These are phyloP conservation scores for Mortierella sp. DNA, from an alignment of 371 early-diverging fungal species.

Conservation along the genomic window DNA sequence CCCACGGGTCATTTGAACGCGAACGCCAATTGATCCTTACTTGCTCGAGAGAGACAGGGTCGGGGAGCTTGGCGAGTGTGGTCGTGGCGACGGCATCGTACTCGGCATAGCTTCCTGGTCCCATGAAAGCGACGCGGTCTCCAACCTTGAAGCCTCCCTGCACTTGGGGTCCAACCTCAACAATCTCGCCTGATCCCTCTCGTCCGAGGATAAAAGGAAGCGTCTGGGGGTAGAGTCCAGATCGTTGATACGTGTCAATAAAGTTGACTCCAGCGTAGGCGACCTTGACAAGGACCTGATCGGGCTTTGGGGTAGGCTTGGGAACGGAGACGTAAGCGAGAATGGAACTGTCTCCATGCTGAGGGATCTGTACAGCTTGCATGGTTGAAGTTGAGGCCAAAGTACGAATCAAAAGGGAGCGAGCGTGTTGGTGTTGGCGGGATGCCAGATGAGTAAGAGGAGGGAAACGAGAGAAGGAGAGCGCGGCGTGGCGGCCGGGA, in stretches of 20 bases:
- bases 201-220: slow-evolving; percentile 82
- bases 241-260: slow-evolving; percentile 94
- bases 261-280: slow-evolving; percentile 87
- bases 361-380: slow-evolving; percentile 78
- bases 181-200: slow-evolving; percentile 89
- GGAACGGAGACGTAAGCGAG: slow-evolving; percentile 67
- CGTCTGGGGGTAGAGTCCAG: slow-evolving; percentile 81
- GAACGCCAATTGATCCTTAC: slow-evolving; percentile 1
- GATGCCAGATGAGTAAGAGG: neutral
- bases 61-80: slow-evolving; percentile 66
- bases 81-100: slow-evolving; percentile 66
- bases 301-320: slow-evolving; percentile 60
- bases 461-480: neutral
- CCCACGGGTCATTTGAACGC: slow-evolving; percentile 18
- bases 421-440: neutral
- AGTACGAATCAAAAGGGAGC: slow-evolving; percentile 28
- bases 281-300: slow-evolving; percentile 83
- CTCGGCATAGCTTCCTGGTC: slow-evolving; percentile 80
- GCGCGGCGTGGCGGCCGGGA: no score
- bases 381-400: slow-evolving; percentile 60
- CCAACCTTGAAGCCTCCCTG: slow-evolving; percentile 73
- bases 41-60: slow-evolving; percentile 65
- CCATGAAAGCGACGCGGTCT: slow-evolving; percentile 85
- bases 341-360: slow-evolving; percentile 79
- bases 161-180: slow-evolving; percentile 73